Base-by-base conservation (phyloP, 2,329 filamentous ascomycete species). In the Drechslerella dactyloides region DNA sequence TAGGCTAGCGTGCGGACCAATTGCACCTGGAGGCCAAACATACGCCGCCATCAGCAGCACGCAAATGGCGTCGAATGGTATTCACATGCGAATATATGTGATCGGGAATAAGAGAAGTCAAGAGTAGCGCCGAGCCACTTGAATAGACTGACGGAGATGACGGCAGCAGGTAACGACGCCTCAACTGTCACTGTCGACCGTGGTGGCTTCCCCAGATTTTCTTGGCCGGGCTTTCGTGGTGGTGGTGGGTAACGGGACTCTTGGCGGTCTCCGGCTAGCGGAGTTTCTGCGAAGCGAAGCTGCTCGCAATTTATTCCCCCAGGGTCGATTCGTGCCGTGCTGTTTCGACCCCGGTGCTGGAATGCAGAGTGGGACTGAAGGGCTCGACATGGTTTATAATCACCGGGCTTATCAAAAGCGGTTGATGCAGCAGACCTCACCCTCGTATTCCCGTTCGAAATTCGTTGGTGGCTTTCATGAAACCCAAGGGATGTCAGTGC, bases 121-220 rank as follows among this genome's bases (percentile, higher is more conserved):
- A 44, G 40, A 44, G 40, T 4, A 3, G 15, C 3, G 15, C 5
- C 13, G 5, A 44, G 40, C 40, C 5, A 33, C 8, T 8, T 8
- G 27, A 8, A 33, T 8, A 33, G 8, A 33, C 27, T 33, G 27
- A 4, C 27, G n/a, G n/a, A 33, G 27, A 33, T 8, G 27, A 8
- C 27, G 27, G 27, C 4, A 48, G 44, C 4, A 48, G 8, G n/a
- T 21, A 23, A 21, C 15, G 17, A 48, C 44, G 17, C 11, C 44
- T 48, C 11, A 48, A 17, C 59, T 55, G 51, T 55, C 37, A 56
- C 35, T 21, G 44, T 27, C 33, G 37, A 62, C 30, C 19, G 37
- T 48, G 46, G 53, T 40, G 10, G 40, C 65, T 69, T 69, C 65
- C 65, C 65, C 65, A 63, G 65, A 63, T 69, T 66, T n/a, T 54